Conservation (phyloP, 768 basidiomycete species). For the Baorangia bicolor region DNA sequence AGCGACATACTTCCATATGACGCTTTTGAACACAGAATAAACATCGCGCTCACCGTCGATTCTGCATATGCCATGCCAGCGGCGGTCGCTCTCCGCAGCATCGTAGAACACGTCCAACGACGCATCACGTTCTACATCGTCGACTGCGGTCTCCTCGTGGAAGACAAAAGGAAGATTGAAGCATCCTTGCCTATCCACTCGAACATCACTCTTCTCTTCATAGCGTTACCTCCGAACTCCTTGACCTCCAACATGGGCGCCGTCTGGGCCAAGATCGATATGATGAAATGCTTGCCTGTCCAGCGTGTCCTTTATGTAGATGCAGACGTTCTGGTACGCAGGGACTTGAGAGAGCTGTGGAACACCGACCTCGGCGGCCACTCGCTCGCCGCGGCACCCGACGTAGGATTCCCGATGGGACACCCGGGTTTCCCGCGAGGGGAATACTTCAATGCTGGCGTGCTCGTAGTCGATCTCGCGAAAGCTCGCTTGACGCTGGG, state of each 20-base stretch:
- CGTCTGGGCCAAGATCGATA: no score
- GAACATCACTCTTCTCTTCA: conserved; percentile 42
- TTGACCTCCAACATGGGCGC: no score
- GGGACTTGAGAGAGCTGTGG: no score
- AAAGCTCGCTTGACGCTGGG: conserved; percentile 29
- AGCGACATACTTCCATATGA: neutral
- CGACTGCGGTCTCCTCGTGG: conserved; percentile 42
- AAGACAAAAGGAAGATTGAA: conserved; percentile 35
- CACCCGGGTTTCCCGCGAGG: no score
- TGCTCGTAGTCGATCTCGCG: conserved; percentile 50
- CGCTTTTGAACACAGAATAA: conserved; percentile 45
- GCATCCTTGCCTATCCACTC: conserved; percentile 27
- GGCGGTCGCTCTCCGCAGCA: conserved; percentile 46
- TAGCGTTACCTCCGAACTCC: no score
- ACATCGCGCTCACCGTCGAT: conserved; percentile 47
- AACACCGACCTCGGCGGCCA: no score
- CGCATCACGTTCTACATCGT: conserved; percentile 50
- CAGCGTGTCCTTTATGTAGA: no score
- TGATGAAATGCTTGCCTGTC: no score
- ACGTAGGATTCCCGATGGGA: conserved; percentile 51
- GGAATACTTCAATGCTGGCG: conserved; percentile 58
- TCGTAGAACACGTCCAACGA: conserved; percentile 34
- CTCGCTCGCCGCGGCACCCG: conserved; percentile 47
- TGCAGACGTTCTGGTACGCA: no score
- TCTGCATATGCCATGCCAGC: conserved; percentile 47